phyloP scores from a whole-genome alignment of 148 eudicot genomes.

The Rheum nobile region DNA sequence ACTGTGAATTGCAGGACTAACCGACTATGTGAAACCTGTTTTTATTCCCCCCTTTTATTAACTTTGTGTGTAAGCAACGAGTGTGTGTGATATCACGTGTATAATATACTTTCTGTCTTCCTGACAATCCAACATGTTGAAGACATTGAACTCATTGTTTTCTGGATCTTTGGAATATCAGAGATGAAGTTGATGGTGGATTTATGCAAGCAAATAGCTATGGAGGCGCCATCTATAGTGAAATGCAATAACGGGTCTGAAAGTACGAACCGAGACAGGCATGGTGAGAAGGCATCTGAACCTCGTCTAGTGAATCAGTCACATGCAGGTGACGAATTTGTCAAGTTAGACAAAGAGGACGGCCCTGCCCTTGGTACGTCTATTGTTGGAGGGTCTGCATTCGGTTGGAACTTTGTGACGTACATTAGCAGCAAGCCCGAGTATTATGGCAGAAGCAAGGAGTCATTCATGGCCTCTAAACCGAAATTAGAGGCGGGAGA shows the following conservation, averaged over 20 bases:
- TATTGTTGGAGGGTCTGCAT: conserved; percentile 82
- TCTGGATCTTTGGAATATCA: conserved; percentile 15
- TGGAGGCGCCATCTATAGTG: conserved; percentile 17
- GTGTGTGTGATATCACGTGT: background rate
- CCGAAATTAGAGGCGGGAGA: background rate
- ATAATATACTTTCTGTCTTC: background rate
- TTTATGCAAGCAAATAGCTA: conserved; percentile 39
- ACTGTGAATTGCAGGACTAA: background rate
- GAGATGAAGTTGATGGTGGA: conserved; percentile 49
- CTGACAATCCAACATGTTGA: background rate
- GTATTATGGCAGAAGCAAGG: conserved; percentile 88
- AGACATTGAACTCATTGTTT: background rate
- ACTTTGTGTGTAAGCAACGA: background rate
- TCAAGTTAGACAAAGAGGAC: conserved; percentile 10
- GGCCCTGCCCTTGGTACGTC: conserved; percentile 36
- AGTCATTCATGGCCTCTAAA: conserved; percentile 52
- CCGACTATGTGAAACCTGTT: background rate
- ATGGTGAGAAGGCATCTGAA: background rate
- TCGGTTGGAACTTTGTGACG: conserved; percentile 90
- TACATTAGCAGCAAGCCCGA: conserved; percentile 35
- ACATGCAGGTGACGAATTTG: background rate
- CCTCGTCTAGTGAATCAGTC: background rate
- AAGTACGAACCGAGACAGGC: too few relatives aligned
- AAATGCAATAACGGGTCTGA: conserved; percentile 20
- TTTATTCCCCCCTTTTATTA: background rate